Percentiles rank a stretch among this genome's conserved stretches.
phyloP scores from a whole-genome alignment of 441 rosid genomes.

The Metrosideros polymorpha region DNA sequence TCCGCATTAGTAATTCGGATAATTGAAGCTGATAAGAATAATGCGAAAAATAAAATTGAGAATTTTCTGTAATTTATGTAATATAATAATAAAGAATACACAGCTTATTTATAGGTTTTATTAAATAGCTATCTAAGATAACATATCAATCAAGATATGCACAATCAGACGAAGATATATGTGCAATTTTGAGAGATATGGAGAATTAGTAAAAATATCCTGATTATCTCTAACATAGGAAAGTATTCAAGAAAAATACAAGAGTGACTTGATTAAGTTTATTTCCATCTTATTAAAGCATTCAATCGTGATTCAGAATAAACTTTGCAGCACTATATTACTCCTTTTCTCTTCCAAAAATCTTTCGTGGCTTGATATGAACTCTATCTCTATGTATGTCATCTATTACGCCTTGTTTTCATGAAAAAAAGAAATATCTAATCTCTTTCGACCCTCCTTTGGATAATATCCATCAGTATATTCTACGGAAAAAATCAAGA shows the following conservation, averaged over 20 bases:
- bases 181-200: background rate
- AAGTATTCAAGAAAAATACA: background rate
- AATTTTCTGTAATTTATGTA: background rate
- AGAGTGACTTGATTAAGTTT: background rate
- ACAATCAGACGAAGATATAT: background rate
- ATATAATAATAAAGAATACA: background rate
- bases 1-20: background rate
- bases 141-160: background rate
- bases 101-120: background rate
- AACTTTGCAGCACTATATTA: background rate
- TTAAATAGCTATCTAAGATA: background rate
- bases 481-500: background rate
- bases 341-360: background rate
- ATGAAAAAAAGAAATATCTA: background rate
- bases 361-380: background rate
- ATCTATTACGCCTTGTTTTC: background rate
- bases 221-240: background rate
- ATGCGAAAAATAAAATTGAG: background rate
- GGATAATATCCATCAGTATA: background rate
- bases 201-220: background rate
- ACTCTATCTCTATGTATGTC: background rate
- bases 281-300: background rate
- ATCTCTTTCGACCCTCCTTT: background rate
- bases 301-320: background rate
- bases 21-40: background rate